These are phyloP conservation scores for Rosa hybrid DNA, from an alignment of 331 rosid species.

Conservation along the genomic window DNA sequence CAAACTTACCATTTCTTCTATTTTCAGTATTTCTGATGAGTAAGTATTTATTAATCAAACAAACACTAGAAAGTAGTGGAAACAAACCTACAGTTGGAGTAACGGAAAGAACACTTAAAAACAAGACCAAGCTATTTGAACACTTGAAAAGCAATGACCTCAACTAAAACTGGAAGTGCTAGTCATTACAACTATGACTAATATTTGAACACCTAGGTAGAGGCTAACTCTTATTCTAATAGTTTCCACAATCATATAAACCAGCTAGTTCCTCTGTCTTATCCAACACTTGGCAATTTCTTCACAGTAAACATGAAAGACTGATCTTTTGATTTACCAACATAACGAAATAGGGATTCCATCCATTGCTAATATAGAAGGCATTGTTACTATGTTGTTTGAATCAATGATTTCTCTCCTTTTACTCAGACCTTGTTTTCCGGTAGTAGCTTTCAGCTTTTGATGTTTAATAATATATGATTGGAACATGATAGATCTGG, in stretches of 20 bases:
- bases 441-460: neutral
- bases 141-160: conserved; percentile 4
- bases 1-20: neutral
- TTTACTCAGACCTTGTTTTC: neutral
- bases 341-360: neutral
- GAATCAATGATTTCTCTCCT: neutral
- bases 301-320: neutral
- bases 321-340: neutral
- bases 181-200: neutral
- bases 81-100: neutral
- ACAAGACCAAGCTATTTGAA: neutral
- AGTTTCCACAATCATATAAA: neutral
- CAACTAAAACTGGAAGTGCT: neutral
- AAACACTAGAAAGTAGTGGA: conserved; percentile 1
- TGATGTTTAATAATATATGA: neutral
- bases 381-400: neutral
- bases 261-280: neutral
- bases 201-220: neutral
- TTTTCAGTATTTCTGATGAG: neutral
- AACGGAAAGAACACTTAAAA: neutral
- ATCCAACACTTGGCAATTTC: neutral
- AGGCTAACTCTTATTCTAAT: neutral
- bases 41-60: neutral
- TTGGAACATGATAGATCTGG: neutral
- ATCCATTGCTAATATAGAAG: neutral